Evolutionary conservation across 2,329 filamentous ascomycete genomes (phyloP), one percentile per base, ranked within the genome.

Genomic region (Malbranchea cinnamomea): DNA sequence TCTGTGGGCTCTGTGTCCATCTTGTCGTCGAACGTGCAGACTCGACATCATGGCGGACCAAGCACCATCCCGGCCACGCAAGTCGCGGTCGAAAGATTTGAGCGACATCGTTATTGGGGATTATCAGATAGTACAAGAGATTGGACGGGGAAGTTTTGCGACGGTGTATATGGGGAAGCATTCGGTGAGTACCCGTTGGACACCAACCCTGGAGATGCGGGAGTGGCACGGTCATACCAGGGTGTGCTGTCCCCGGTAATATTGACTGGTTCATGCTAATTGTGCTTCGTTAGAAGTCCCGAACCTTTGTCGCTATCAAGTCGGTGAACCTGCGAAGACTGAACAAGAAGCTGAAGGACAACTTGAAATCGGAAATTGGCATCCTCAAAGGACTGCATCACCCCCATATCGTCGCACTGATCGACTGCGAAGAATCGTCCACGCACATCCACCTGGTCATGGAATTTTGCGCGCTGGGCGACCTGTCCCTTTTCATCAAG

Each of bases 401-500:
- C 56, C 89, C 89, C 16, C 89, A 98, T 51, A 94, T 98, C 44
- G 89, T 95, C 42, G 81, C 84, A 43, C 75, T 98, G 27, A 85
- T 94, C 62, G 83, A 93, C 57, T 94, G 85, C 60, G 70, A 87
- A 53, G 85, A 95, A 54, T 78, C 82, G 1, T 63, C 72, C 3
- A 76, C 77, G 13, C 81, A 92, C 49, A 94, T 95, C 58, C 89
- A 98, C 57, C 70, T 98, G 35, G 77, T 95, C 39, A 98, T 95
- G 87, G 89, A 98, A 60, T 95, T 91, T 58, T 95, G 89, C 59
- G 83, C 92, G 50, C 69, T 98, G 23, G 87, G 89, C 13, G 89
- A 98, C 50, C 60, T 98, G 35, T 92, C 89, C 7, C 67, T 87
- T 31, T 95, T 98, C 56, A 94, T 98, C 60, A 92, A 89, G 66